Conservation (phyloP, 2,329 filamentous ascomycete species). For the Aspergillus tanneri region DNA sequence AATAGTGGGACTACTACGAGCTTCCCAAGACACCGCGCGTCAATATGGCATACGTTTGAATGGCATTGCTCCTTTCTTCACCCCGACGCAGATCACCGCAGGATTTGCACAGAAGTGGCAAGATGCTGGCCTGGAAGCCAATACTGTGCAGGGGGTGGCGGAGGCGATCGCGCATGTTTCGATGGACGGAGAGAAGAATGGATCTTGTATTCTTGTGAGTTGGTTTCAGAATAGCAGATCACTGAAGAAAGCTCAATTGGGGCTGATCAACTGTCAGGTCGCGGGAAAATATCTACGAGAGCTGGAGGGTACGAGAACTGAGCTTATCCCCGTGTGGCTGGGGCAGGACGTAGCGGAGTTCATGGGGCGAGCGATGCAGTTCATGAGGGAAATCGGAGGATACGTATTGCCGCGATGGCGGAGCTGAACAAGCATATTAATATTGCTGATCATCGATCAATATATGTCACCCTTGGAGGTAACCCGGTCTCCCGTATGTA, state of each 20-base stretch:
- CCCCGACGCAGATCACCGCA: constrained; percentile 46
- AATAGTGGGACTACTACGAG: constrained; percentile 41
- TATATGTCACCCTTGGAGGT: not conserved
- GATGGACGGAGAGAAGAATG: constrained; percentile 30
- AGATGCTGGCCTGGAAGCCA: constrained; percentile 41
- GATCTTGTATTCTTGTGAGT: constrained; percentile 29
- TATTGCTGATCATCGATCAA: not conserved
- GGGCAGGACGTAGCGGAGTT: constrained; percentile 22
- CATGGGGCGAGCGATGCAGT: constrained; percentile 21
- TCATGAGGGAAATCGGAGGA: constrained; percentile 24
- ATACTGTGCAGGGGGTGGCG: constrained; percentile 46
- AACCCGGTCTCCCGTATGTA: not conserved
- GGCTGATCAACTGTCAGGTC: constrained; percentile 13
- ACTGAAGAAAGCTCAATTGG: too few species aligned
- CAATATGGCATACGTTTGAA: constrained; percentile 44
- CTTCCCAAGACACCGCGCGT: constrained; percentile 37
- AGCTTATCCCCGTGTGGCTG: constrained; percentile 19
- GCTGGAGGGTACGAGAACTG: constrained; percentile 16
- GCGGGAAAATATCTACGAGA: constrained; percentile 23
- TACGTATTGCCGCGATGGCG: constrained; percentile 21
- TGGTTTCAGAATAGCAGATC: not conserved
- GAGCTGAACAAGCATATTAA: not conserved
- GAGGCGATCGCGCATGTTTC: constrained; percentile 42
- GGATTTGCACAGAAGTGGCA: constrained; percentile 42
- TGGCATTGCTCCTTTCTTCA: constrained; percentile 51